Percentiles rank a stretch among this genome's conserved stretches.
Conservation (phyloP, 495 filamentous ascomycete species). For the Penicillium taxi region DNA sequence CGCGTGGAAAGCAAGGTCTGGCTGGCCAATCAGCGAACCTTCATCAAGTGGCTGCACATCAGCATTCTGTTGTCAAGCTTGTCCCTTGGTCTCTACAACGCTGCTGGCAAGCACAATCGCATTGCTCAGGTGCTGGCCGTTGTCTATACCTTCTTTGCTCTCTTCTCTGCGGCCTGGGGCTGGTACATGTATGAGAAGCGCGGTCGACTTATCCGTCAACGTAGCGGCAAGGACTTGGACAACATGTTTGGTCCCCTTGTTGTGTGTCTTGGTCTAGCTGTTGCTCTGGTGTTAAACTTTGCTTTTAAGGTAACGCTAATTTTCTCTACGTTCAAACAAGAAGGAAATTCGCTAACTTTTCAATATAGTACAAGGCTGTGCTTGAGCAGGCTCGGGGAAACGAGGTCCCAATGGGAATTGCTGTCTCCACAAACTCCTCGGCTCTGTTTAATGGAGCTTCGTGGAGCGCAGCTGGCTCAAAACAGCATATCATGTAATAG, state of each 20-base stretch:
- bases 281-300: constrained; percentile 83
- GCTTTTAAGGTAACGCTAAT: constrained; percentile 58
- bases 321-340: background rate
- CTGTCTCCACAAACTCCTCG: constrained; percentile 11
- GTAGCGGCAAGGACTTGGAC: constrained; percentile 90
- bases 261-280: constrained; percentile 68
- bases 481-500: constrained; percentile 20
- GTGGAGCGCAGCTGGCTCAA: constrained; percentile 13
- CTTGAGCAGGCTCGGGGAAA: constrained; percentile 18
- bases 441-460: constrained; percentile 6
- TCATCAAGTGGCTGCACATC: constrained; percentile 96
- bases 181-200: constrained; percentile 72
- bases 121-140: constrained; percentile 68
- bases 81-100: constrained; percentile 79
- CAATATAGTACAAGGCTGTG: constrained; percentile 26
- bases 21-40: constrained; percentile 96
- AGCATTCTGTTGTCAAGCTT: constrained; percentile 74
- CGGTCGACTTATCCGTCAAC: constrained; percentile 65
- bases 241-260: constrained; percentile 75
- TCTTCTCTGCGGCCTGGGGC: constrained; percentile 81
- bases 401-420: constrained; percentile 7
- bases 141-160: constrained; percentile 72
- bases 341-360: constrained; percentile 10
- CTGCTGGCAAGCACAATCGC: constrained; percentile 61
- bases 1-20: constrained; percentile 95